phyloP scores from a whole-genome alignment of 2,329 filamentous ascomycete species.

The Diaporthe aspalathi region DNA sequence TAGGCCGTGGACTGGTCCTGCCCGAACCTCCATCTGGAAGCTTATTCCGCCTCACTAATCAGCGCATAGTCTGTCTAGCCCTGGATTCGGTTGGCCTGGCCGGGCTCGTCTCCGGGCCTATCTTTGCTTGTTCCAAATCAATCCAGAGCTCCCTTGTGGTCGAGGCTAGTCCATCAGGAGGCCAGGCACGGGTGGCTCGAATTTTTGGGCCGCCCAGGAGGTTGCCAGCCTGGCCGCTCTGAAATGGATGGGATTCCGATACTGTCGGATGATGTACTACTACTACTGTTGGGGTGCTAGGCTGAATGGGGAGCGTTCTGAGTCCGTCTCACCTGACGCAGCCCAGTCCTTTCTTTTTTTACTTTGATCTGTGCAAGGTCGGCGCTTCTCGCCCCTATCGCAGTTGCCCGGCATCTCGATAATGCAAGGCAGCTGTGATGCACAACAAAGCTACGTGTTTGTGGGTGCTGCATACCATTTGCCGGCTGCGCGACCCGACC shows the following conservation, averaged over 20 bases:
- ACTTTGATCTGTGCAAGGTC: constrained; percentile 20
- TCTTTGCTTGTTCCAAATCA: constrained; percentile 28
- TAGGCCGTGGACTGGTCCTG: constrained; percentile 8
- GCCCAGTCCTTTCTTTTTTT: background rate
- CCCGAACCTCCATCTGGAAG: constrained; percentile 17
- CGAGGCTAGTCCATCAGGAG: constrained; percentile 15
- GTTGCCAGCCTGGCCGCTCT: background rate
- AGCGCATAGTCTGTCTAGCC: constrained; percentile 1
- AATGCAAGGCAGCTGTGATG: constrained; percentile 21
- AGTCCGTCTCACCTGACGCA: constrained; percentile 4
- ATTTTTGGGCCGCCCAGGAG: background rate
- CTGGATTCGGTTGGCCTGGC: too few species aligned
- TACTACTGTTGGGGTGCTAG: background rate
- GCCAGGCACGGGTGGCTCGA: constrained; percentile 2
- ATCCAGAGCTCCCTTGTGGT: background rate
- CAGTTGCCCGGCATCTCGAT: background rate
- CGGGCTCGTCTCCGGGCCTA: background rate
- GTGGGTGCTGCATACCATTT: constrained; percentile 14
- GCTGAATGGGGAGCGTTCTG: background rate
- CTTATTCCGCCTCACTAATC: constrained; percentile 12
- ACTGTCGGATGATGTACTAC: background rate
- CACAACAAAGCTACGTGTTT: constrained; percentile 25
- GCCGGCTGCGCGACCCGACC: constrained; percentile 23
- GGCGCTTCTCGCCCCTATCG: background rate
- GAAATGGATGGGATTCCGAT: background rate